A percentile compares a stretch with the other conserved stretches of the same genome.
Evolutionary conservation across 1,284 basidiomycete species (phyloP).

Genomic region (Cystodermella granulosa): DNA sequence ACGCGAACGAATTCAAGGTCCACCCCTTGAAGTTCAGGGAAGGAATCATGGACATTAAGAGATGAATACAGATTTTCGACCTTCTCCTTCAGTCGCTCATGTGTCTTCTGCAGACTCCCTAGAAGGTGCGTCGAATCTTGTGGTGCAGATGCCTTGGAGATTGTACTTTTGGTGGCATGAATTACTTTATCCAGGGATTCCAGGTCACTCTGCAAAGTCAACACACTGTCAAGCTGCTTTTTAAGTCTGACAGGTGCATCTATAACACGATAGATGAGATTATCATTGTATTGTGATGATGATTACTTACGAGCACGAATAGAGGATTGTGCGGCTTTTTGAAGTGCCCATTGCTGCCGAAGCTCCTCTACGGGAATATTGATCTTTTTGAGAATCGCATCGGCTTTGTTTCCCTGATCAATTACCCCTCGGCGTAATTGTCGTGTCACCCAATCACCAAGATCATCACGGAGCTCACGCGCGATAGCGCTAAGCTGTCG

Average conservation of each 20-base stretch:
- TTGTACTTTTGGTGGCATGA: conserved; percentile 3
- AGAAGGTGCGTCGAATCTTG: conserved; percentile 13
- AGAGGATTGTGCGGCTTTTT: conserved; percentile 29
- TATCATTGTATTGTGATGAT: conserved; percentile 1
- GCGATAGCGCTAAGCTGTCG: conserved; percentile 17
- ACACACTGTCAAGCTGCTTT: conserved; percentile 35
- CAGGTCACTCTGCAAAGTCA: conserved; percentile 34
- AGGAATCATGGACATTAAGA: conserved; percentile 32
- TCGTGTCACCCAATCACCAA: too few relatives aligned
- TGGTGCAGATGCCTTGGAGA: conserved; percentile 7
- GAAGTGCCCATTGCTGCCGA: conserved; percentile 29
- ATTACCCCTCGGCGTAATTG: too few relatives aligned
- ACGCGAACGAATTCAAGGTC: conserved; percentile 31
- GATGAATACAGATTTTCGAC: conserved; percentile 33
- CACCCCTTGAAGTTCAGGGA: conserved; percentile 30
- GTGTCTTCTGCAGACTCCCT: conserved; percentile 9
- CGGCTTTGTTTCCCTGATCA: not conserved
- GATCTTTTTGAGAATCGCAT: not conserved
- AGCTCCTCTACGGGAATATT: conserved; percentile 15
- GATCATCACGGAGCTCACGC: conserved; percentile 16
- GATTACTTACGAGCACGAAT: conserved; percentile 26
- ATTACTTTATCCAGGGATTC: conserved; percentile 26
- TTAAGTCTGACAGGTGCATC: conserved; percentile 33
- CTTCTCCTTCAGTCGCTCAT: conserved; percentile 16
- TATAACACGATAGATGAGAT: too few relatives aligned